Conservation (phyloP, 495 filamentous ascomycete genomes). For the Penicillium paxilli region DNA sequence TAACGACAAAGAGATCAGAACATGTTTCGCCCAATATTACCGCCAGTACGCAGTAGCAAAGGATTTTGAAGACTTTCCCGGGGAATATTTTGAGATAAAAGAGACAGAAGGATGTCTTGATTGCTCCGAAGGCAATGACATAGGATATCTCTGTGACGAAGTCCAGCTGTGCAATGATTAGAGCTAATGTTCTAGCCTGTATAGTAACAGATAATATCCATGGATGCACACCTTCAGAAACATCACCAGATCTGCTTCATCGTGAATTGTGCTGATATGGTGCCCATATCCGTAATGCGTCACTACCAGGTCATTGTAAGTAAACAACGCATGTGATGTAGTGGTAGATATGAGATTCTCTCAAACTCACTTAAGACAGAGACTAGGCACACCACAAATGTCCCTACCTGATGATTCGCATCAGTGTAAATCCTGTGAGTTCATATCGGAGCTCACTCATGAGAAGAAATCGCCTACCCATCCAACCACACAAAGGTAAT, state of each 20-base stretch:
- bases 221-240: slow-evolving; percentile 8
- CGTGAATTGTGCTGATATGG: slow-evolving; percentile 6
- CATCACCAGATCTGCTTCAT: not conserved
- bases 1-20: slow-evolving; percentile 8
- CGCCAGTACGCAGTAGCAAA: slow-evolving; percentile 5
- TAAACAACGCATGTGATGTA: not conserved
- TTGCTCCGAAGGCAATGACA: slow-evolving; percentile 6
- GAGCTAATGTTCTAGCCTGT: not conserved
- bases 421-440: too few species aligned
- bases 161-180: slow-evolving; percentile 1
- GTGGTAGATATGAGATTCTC: not conserved
- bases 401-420: not conserved
- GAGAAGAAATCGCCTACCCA: slow-evolving; percentile 1
- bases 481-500: slow-evolving; percentile 8
- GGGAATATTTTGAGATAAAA: slow-evolving; percentile 7
- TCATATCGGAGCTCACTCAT: too few species aligned
- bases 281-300: slow-evolving; percentile 11
- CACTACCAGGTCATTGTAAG: not conserved
- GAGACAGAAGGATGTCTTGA: slow-evolving; percentile 13
- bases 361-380: slow-evolving; percentile 1
- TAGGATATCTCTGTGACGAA: slow-evolving; percentile 13
- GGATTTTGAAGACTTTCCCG: slow-evolving; percentile 1
- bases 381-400: not conserved
- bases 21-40: slow-evolving; percentile 2
- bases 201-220: not conserved